A percentile compares a stretch with the other conserved stretches of the same genome.
These are phyloP conservation scores for Tylopilus intermedius DNA, from an alignment of 768 basidiomycete species.

Conservation along the genomic window DNA sequence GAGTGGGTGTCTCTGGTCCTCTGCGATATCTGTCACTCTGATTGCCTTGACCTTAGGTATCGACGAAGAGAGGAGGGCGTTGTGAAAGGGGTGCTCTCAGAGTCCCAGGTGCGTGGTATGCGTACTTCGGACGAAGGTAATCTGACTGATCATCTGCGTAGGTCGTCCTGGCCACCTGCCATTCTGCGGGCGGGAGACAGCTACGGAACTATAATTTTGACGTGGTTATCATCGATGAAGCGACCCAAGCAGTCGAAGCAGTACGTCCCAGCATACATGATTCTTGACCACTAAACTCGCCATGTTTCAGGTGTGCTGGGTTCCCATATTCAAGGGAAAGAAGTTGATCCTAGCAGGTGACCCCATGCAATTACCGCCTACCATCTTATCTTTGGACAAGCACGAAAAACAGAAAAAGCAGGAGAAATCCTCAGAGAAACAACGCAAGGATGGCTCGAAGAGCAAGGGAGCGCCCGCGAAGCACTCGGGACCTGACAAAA, in stretches of 20 bases:
- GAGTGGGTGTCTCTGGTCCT: slow-evolving; percentile 52
- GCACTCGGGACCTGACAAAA: background rate
- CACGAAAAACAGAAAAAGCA: slow-evolving; percentile 30
- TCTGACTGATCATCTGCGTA: slow-evolving; percentile 21
- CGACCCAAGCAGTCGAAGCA: slow-evolving; percentile 93
- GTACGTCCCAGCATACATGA: slow-evolving; percentile 38
- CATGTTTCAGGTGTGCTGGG: slow-evolving; percentile 60
- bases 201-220: slow-evolving; percentile 78
- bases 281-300: background rate
- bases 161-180: slow-evolving; percentile 88
- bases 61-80: slow-evolving; percentile 84
- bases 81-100: slow-evolving; percentile 70
- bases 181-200: slow-evolving; percentile 85
- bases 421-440: slow-evolving; percentile 1
- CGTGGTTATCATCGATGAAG: slow-evolving; percentile 94
- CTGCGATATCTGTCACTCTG: background rate
- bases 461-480: background rate
- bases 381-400: slow-evolving; percentile 66
- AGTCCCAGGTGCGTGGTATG: slow-evolving; percentile 56
- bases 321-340: slow-evolving; percentile 88
- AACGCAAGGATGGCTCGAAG: background rate
- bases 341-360: slow-evolving; percentile 91
- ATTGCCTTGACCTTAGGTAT: slow-evolving; percentile 48
- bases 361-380: slow-evolving; percentile 93
- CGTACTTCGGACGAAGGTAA: background rate